phyloP scores from a whole-genome alignment of 2,329 filamentous ascomycete species.

The Cladophialophora psammophila region DNA sequence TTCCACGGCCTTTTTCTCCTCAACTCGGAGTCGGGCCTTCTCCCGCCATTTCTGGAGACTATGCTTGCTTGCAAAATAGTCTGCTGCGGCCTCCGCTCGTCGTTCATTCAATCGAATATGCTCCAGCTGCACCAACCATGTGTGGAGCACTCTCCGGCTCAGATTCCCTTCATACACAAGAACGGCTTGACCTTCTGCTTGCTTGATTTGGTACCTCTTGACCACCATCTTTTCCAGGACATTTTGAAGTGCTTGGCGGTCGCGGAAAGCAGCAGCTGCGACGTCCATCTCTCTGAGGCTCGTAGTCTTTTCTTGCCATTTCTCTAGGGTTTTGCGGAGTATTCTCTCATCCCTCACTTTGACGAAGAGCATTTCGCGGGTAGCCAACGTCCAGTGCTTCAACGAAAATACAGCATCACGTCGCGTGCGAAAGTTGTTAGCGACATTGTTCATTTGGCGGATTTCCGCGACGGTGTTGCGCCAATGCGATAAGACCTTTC shows the following conservation, averaged over 20 bases:
- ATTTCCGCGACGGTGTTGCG: conserved; percentile 21
- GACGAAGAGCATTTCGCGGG: conserved; percentile 31
- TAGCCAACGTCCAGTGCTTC: conserved; percentile 29
- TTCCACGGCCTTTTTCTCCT: conserved; percentile 21
- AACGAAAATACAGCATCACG: conserved; percentile 25
- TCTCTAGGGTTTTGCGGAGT: conserved; percentile 16
- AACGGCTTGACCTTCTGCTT: conserved; percentile 26
- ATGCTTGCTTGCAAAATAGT: conserved; percentile 34
- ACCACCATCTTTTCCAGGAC: conserved; percentile 18
- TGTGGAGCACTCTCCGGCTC: conserved; percentile 20
- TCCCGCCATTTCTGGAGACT: conserved; percentile 26
- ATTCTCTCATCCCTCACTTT: conserved; percentile 25
- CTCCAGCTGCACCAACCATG: conserved; percentile 26
- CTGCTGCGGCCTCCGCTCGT: conserved; percentile 31
- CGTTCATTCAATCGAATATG: conserved; percentile 23
- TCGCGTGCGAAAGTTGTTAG: conserved; percentile 21
- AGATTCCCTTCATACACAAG: conserved; percentile 27
- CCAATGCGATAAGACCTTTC: conserved; percentile 29
- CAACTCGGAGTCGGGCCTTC: conserved; percentile 13
- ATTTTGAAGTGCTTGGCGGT: conserved; percentile 23
- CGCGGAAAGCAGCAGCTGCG: conserved; percentile 26
- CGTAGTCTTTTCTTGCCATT: conserved; percentile 28
- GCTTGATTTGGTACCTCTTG: conserved; percentile 19
- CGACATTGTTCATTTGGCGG: conserved; percentile 23
- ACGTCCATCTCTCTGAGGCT: conserved; percentile 27